Conservation (phyloP, 2,329 filamentous ascomycete species). For the Fusarium concolor region DNA sequence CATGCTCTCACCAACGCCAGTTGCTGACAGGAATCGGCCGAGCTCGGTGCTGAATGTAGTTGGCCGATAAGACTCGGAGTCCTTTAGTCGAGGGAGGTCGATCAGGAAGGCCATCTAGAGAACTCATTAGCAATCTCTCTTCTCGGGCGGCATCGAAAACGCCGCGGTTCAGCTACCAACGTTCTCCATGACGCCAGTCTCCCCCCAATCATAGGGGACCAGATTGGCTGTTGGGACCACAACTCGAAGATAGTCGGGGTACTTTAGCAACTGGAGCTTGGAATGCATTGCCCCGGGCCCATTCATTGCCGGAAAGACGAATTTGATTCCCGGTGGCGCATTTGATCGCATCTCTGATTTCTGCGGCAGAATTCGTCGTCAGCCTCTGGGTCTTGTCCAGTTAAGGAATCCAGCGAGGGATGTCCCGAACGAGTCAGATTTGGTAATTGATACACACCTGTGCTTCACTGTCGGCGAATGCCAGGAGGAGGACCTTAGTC, state of each 20-base stretch:
- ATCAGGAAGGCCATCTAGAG: conserved; percentile 85
- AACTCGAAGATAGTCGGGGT: conserved; percentile 77
- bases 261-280: conserved; percentile 92
- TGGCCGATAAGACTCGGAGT: conserved; percentile 48
- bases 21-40: conserved; percentile 74
- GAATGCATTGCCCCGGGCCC: conserved; percentile 87
- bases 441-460: conserved; percentile 57
- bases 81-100: conserved; percentile 77
- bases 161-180: conserved; percentile 55
- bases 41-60: conserved; percentile 76
- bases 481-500: conserved; percentile 72
- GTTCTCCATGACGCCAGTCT: conserved; percentile 87
- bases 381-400: conserved; percentile 29
- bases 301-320: conserved; percentile 86
- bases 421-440: conserved; percentile 13
- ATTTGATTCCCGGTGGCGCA: conserved; percentile 67
- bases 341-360: conserved; percentile 63
- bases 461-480: conserved; percentile 64
- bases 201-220: conserved; percentile 89
- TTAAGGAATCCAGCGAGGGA: conserved; percentile 9
- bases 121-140: conserved; percentile 39
- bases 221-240: conserved; percentile 91
- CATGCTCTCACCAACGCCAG: conserved; percentile 72
- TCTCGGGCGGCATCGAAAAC: conserved; percentile 24
- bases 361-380: conserved; percentile 40